Conservation (phyloP, 140 eudicot genomes). For the Senecio squalidus region DNA sequence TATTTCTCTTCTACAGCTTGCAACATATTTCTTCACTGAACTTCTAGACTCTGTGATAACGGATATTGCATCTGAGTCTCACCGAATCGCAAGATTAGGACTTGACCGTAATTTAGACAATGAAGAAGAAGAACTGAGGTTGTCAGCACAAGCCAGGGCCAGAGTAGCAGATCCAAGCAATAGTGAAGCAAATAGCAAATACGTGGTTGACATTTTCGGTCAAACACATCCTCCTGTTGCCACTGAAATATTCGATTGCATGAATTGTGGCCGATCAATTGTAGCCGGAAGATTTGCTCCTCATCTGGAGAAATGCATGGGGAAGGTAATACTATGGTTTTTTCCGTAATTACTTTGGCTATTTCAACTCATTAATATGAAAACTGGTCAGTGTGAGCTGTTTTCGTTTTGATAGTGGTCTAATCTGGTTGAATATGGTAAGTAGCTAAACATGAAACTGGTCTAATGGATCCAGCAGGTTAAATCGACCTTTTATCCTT, state of each 20-base stretch:
- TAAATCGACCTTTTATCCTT: too few relatives aligned
- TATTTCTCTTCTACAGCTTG: slow-evolving; percentile 48
- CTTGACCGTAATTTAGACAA: slow-evolving; percentile 81
- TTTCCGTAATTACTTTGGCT: background rate
- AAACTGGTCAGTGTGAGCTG: too few relatives aligned
- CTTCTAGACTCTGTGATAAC: slow-evolving; percentile 76
- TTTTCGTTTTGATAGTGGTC: too few relatives aligned
- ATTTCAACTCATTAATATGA: too few relatives aligned
- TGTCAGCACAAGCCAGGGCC: slow-evolving; percentile 86
- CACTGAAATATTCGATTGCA: slow-evolving; percentile 78
- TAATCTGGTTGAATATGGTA: too few relatives aligned
- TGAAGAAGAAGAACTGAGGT: slow-evolving; percentile 83
- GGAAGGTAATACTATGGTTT: slow-evolving; percentile 53
- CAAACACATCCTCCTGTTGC: slow-evolving; percentile 96
- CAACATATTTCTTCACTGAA: slow-evolving; percentile 51
- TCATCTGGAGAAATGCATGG: slow-evolving; percentile 99
- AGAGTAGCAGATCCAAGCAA: slow-evolving; percentile 78
- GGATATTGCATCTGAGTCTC: slow-evolving; percentile 93
- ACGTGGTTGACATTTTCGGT: slow-evolving; percentile 86
- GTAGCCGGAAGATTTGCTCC: slow-evolving; percentile 96
- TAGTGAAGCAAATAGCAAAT: slow-evolving; percentile 72
- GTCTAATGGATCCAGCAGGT: too few relatives aligned
- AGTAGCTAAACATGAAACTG: too few relatives aligned
- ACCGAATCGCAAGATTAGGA: slow-evolving; percentile 84
- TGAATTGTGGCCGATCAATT: slow-evolving; percentile 92